Conservation (phyloP, 495 filamentous ascomycete genomes). For the Penicillium argentinense region DNA sequence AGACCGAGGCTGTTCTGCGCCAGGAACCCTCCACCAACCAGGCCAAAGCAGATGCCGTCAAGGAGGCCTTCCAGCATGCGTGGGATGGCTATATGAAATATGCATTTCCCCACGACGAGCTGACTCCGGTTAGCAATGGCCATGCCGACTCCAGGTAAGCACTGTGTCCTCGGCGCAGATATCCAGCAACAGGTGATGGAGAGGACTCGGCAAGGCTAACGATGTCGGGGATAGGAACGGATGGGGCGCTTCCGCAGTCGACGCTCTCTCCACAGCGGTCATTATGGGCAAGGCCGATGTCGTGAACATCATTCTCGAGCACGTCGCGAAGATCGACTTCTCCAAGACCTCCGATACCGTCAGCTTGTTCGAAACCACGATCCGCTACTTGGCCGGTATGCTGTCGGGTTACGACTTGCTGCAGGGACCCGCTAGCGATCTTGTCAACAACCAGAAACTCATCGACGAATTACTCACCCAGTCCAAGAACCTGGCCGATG, state of each 20-base stretch:
- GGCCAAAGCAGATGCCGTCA: constrained; percentile 62
- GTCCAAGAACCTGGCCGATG: constrained; percentile 66
- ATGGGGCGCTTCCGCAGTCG: constrained; percentile 84
- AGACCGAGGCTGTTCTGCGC: constrained; percentile 8
- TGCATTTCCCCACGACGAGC: constrained; percentile 77
- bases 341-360: constrained; percentile 54
- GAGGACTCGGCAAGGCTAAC: too few relatives aligned
- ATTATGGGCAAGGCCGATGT: constrained; percentile 71
- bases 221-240: constrained; percentile 58
- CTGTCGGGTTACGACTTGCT: constrained; percentile 82
- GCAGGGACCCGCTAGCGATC: constrained; percentile 61
- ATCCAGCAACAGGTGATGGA: too few relatives aligned
- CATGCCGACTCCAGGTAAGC: constrained; percentile 68
- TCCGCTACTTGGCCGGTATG: constrained; percentile 80
- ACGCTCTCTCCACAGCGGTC: constrained; percentile 78
- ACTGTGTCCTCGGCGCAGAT: neutral
- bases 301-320: constrained; percentile 67
- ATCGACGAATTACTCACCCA: constrained; percentile 63
- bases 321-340: constrained; percentile 69
- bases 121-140: constrained; percentile 65
- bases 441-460: constrained; percentile 44
- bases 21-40: constrained; percentile 7
- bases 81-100: constrained; percentile 83
- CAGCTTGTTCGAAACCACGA: constrained; percentile 87
- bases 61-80: constrained; percentile 70